These are phyloP conservation scores for Gardenia jasminoides DNA, from an alignment of 257 asterid species.

Conservation along the genomic window DNA sequence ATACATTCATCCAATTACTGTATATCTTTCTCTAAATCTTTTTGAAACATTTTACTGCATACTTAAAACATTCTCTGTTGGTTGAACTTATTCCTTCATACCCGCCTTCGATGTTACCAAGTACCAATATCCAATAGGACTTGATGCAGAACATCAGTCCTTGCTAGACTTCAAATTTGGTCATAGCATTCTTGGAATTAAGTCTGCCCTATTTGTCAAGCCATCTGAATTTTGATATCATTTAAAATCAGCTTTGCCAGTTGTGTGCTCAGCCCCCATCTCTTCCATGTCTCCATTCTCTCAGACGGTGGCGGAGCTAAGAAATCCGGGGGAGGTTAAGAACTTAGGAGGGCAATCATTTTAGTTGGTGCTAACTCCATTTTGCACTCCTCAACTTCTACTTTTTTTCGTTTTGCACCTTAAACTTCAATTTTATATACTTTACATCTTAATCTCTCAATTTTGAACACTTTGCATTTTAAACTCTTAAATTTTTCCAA, in stretches of 20 bases:
- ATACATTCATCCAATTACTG: neutral
- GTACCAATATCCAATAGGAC: neutral
- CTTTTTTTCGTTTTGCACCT: too few relatives aligned
- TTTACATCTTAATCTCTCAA: too few relatives aligned
- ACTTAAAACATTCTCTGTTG: neutral
- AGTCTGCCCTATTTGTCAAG: neutral
- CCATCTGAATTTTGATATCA: neutral
- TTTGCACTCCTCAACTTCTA: too few relatives aligned
- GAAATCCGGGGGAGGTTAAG: too few relatives aligned
- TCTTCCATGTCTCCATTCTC: neutral
- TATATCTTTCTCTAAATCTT: neutral
- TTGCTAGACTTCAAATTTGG: slow-evolving; percentile 9
- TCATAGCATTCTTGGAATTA: neutral
- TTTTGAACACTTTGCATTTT: too few relatives aligned
- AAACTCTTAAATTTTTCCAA: too few relatives aligned
- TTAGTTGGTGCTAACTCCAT: too few relatives aligned
- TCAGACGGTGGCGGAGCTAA: too few relatives aligned
- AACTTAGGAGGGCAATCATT: too few relatives aligned
- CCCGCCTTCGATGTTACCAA: neutral
- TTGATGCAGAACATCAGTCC: neutral
- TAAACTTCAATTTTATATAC: too few relatives aligned
- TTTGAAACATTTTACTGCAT: neutral
- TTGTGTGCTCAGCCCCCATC: neutral
- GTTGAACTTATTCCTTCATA: neutral
- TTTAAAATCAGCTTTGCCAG: neutral